A percentile compares a stretch with the other conserved stretches of the same genome.
Evolutionary conservation across 2,329 filamentous ascomycete species (phyloP).

Genomic region (Lachnellula arida): DNA sequence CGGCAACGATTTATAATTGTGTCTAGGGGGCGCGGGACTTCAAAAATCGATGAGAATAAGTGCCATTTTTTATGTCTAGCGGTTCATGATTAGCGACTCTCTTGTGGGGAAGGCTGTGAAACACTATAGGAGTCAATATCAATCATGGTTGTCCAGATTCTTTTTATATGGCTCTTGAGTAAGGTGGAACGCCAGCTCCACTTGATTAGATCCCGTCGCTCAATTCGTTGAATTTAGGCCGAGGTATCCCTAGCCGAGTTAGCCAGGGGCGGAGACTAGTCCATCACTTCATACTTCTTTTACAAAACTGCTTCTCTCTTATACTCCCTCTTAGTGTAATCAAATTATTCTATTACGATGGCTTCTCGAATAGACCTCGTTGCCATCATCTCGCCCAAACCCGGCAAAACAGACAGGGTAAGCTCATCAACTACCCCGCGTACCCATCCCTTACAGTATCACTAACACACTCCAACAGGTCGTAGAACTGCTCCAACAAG

Average conservation of each 20-base stretch:
- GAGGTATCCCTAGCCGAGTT: neutral
- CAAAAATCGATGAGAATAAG: too few species aligned
- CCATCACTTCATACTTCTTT: too few species aligned
- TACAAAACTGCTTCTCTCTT: neutral
- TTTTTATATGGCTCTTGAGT: too few species aligned
- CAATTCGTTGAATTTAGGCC: neutral
- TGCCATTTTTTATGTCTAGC: too few species aligned
- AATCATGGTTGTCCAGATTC: too few species aligned
- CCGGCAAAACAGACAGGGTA: conserved; percentile 27
- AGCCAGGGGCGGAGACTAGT: neutral
- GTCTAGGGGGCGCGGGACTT: too few species aligned
- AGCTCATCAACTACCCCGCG: neutral
- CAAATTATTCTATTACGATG: conserved; percentile 6
- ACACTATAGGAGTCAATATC: too few species aligned
- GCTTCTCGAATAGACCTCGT: conserved; percentile 23
- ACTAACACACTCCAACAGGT: conserved; percentile 16
- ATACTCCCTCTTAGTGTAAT: neutral
- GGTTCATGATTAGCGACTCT: too few species aligned
- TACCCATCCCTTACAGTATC: neutral
- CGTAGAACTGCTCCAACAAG: conserved; percentile 22
- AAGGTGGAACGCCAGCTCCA: neutral
- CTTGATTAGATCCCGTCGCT: neutral
- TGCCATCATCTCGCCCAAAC: conserved; percentile 23
- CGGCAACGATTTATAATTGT: too few species aligned
- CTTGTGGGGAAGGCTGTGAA: too few species aligned